Evolutionary conservation across 1,139 yeast genomes (phyloP).

Genomic region (Lodderomyces parapsilosis): DNA sequence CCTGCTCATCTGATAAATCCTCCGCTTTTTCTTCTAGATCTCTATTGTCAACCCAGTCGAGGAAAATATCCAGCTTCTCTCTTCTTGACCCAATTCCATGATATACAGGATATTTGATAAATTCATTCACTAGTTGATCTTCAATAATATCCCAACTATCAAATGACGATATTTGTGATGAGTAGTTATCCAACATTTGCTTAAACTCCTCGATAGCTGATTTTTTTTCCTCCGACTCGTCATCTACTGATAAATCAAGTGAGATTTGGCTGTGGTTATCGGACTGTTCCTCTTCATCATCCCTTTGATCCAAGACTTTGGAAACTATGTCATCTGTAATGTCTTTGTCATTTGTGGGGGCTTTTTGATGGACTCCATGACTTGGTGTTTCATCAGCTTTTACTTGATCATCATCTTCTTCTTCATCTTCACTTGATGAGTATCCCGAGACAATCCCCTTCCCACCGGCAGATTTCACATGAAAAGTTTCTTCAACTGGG

Average conservation of each 20-base stretch:
- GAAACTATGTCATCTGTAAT: conserved; percentile 1
- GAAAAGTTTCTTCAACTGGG: background rate
- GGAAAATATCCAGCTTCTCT: conserved; percentile 26
- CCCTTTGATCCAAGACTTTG: background rate
- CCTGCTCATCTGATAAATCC: background rate
- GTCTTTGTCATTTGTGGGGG: too few species aligned
- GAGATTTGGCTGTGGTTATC: conserved; percentile 12
- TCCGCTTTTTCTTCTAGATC: conserved; percentile 5
- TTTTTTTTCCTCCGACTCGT: conserved; percentile 12
- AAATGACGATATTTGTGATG: conserved; percentile 27
- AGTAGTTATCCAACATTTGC: conserved; percentile 23
- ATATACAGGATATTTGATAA: conserved; percentile 31
- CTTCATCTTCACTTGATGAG: conserved; percentile 15
- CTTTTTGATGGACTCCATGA: too few species aligned
- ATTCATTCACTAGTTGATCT: conserved; percentile 32
- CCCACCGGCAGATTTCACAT: background rate
- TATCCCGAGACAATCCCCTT: conserved; percentile 13
- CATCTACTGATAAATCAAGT: conserved; percentile 22
- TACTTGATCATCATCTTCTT: conserved; percentile 10
- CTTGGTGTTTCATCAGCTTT: conserved; percentile 5
- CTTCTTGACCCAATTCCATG: conserved; percentile 22
- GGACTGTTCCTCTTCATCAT: conserved; percentile 4
- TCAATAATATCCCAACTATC: conserved; percentile 43
- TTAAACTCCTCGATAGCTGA: conserved; percentile 16
- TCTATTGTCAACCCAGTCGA: conserved; percentile 29